Conservation (phyloP, 169 alveolate species). For the Cryptosporidium tyzzeri region DNA sequence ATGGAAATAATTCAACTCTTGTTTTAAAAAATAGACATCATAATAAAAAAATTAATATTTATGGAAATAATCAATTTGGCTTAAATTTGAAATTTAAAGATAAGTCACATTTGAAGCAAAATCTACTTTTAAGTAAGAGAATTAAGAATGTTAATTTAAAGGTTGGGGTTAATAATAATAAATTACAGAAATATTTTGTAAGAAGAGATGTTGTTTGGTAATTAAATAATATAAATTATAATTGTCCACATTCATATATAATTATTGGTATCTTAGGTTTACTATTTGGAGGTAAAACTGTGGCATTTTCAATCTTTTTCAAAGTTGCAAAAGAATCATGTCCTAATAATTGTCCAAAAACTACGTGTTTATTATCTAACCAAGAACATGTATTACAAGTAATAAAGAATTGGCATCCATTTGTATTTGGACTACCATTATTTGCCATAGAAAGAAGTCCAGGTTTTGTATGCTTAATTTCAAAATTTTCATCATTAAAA, state of each 20-base stretch:
- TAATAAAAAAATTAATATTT: background rate
- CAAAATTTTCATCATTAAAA: constrained; percentile 94
- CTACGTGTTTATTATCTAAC: constrained; percentile 97
- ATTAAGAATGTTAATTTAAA: constrained; percentile 24
- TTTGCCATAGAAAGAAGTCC: constrained; percentile 92
- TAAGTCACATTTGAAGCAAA: constrained; percentile 26
- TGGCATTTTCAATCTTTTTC: constrained; percentile 87
- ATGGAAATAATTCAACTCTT: background rate
- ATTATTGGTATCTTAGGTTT: constrained; percentile 81
- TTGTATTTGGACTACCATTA: constrained; percentile 92
- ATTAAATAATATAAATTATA: background rate
- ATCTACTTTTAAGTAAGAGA: constrained; percentile 20
- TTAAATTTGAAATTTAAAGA: background rate
- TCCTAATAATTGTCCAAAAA: constrained; percentile 91
- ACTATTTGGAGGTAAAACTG: constrained; percentile 84
- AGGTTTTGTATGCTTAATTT: constrained; percentile 88
- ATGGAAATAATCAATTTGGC: background rate
- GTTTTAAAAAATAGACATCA: background rate
- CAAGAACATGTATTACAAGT: constrained; percentile 94
- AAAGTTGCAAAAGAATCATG: constrained; percentile 84
- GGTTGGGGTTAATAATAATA: constrained; percentile 60
- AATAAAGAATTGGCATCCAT: constrained; percentile 96
- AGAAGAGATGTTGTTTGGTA: constrained; percentile 67
- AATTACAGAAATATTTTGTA: constrained; percentile 54
- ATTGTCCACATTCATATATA: constrained; percentile 68